Percentiles rank a stretch among this genome's conserved stretches.
Evolutionary conservation across 1,284 basidiomycete species (phyloP).

Genomic region (Fomitiporia mediterranea): DNA sequence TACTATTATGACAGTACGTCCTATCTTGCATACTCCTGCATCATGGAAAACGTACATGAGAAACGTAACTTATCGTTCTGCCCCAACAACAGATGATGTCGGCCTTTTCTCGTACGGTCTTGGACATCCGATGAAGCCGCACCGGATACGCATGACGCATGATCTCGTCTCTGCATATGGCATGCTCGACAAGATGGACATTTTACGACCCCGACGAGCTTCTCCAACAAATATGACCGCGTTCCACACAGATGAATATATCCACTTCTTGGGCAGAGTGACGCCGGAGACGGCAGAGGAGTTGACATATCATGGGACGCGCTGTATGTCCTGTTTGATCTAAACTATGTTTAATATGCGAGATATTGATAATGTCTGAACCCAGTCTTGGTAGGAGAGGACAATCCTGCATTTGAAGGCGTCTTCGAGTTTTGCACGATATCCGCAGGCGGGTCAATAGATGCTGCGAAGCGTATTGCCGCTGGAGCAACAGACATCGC

Average conservation of each 20-base stretch:
- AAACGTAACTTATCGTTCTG: constrained; percentile 5
- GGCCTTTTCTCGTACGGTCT: constrained; percentile 84
- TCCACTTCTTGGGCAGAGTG: constrained; percentile 85
- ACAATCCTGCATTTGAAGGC: constrained; percentile 96
- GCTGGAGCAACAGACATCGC: constrained; percentile 86
- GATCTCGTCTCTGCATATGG: constrained; percentile 89
- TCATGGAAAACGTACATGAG: too few relatives aligned
- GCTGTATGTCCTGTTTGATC: constrained; percentile 56
- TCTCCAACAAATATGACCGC: constrained; percentile 80
- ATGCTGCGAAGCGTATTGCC: constrained; percentile 79
- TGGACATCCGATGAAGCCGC: constrained; percentile 94
- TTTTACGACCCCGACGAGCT: constrained; percentile 82
- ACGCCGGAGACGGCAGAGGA: constrained; percentile 85
- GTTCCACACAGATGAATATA: constrained; percentile 98
- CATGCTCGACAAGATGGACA: constrained; percentile 88
- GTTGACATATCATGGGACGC: constrained; percentile 76
- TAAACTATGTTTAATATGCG: too few relatives aligned
- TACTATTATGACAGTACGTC: constrained; percentile 57
- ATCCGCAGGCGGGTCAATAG: constrained; percentile 92
- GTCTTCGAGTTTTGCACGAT: constrained; percentile 97
- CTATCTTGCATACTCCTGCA: neutral
- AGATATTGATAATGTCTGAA: neutral
- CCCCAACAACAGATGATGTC: constrained; percentile 53
- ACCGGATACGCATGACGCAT: constrained; percentile 89
- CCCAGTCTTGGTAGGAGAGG: constrained; percentile 84